Percentiles rank a stretch among this genome's conserved stretches.
Evolutionary conservation across 257 asterid genomes (phyloP).

Genomic region (Ehretia macrophylla): DNA sequence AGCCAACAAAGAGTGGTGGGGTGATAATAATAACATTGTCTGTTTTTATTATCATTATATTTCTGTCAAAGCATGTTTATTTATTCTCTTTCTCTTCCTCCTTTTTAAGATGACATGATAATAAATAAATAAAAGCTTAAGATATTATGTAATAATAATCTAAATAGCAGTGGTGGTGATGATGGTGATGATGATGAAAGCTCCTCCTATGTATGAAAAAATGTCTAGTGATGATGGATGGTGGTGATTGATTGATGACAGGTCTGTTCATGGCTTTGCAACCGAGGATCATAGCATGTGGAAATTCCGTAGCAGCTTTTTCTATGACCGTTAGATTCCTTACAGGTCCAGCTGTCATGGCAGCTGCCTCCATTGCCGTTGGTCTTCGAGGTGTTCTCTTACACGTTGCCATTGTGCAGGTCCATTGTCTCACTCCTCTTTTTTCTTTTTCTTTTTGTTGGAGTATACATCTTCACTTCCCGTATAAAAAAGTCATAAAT

Average conservation of each 20-base stretch:
- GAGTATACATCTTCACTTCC: too few relatives aligned
- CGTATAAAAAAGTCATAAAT: too few relatives aligned
- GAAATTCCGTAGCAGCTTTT: conserved; percentile 79
- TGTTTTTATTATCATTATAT: conserved; percentile 7
- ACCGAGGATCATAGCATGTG: conserved; percentile 98
- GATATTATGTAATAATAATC: too few relatives aligned
- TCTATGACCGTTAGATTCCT: conserved; percentile 98
- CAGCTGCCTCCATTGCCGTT: conserved; percentile 93
- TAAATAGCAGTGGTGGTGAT: too few relatives aligned
- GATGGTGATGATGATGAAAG: too few relatives aligned
- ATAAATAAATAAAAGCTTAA: too few relatives aligned
- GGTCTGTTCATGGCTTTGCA: conserved; percentile 99
- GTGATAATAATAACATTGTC: conserved; percentile 40
- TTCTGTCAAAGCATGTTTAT: background rate
- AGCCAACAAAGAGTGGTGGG: conserved; percentile 11
- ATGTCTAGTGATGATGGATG: too few relatives aligned
- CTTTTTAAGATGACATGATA: too few relatives aligned
- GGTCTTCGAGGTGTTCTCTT: conserved; percentile 92
- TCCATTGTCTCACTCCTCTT: conserved; percentile 6
- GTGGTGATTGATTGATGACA: conserved; percentile 23
- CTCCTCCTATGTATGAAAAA: too few relatives aligned
- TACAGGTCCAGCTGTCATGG: conserved; percentile 99
- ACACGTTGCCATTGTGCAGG: conserved; percentile 96
- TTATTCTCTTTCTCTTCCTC: too few relatives aligned
- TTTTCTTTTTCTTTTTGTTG: too few relatives aligned